These are phyloP conservation scores for Saccharum hybrid DNA, from an alignment of 202 grass and related monocot species.

Conservation along the genomic window DNA sequence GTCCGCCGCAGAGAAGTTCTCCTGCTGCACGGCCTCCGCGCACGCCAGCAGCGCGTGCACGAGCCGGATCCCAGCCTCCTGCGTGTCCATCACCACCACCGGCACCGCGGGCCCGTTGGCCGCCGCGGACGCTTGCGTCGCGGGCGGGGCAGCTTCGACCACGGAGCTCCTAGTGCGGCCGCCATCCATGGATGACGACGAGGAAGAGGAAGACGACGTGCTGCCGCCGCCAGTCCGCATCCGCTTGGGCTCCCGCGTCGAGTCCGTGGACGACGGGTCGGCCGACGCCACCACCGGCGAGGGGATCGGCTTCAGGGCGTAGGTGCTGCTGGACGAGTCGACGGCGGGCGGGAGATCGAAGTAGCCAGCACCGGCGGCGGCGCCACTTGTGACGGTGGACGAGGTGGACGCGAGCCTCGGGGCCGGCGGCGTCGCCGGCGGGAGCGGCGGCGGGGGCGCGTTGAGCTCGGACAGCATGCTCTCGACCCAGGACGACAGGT, in stretches of 20 bases:
- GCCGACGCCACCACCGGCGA: constrained; percentile 32
- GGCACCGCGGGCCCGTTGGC: constrained; percentile 45
- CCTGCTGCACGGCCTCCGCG: constrained; percentile 89
- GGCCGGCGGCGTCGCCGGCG: constrained; percentile 38
- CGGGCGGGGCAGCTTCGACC: constrained; percentile 43
- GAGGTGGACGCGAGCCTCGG: constrained; percentile 32
- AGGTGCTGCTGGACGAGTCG: constrained; percentile 61
- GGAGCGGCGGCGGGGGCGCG: constrained; percentile 66
- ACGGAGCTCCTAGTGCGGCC: constrained; percentile 39
- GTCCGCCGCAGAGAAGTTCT: constrained; percentile 81
- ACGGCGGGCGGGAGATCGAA: constrained; percentile 49
- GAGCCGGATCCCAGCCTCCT: constrained; percentile 86
- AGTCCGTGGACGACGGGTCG: constrained; percentile 49
- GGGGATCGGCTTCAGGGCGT: constrained; percentile 61
- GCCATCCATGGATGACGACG: constrained; percentile 64
- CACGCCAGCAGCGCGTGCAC: constrained; percentile 91
- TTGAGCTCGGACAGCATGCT: constrained; percentile 90
- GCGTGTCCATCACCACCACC: constrained; percentile 76
- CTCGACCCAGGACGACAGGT: constrained; percentile 80
- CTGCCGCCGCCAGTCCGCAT: constrained; percentile 78
- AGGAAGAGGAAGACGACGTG: constrained; percentile 69
- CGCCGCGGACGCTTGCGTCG: constrained; percentile 39
- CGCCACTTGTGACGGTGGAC: constrained; percentile 33
- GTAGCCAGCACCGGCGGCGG: neutral
- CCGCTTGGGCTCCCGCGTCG: constrained; percentile 64